Conservation (phyloP, 1,139 yeast genomes). For the Suhomyces anneliseae region DNA sequence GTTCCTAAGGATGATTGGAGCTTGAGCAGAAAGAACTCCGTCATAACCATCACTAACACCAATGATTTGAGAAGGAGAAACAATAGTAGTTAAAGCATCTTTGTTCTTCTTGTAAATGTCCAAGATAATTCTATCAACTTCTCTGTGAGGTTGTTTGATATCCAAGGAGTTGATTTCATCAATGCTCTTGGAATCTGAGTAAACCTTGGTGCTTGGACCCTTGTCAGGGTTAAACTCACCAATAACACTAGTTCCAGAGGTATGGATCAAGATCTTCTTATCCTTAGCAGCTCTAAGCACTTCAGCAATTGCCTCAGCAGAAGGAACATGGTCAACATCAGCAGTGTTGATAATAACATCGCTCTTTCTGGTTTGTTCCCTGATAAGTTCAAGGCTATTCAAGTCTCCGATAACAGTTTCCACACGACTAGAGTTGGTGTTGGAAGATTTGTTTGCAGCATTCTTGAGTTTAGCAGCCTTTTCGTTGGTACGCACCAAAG, state of each 20-base stretch:
- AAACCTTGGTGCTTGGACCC: conserved; percentile 23
- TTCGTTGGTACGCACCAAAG: conserved; percentile 25
- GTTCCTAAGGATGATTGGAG: conserved; percentile 27
- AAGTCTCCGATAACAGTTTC: conserved; percentile 23
- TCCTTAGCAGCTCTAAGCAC: conserved; percentile 13
- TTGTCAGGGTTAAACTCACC: conserved; percentile 26
- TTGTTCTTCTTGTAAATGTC: conserved; percentile 24
- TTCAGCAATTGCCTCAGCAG: conserved; percentile 26
- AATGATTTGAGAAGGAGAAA: conserved; percentile 27
- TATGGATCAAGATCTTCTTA: conserved; percentile 33
- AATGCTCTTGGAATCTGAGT: conserved; percentile 30
- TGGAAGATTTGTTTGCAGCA: conserved; percentile 11
- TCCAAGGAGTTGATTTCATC: conserved; percentile 32
- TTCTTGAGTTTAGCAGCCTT: conserved; percentile 23
- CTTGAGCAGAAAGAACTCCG: conserved; percentile 30
- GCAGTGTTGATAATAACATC: conserved; percentile 41
- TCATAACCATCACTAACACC: conserved; percentile 35
- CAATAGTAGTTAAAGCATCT: conserved; percentile 21
- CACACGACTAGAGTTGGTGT: conserved; percentile 19
- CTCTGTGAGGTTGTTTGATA: conserved; percentile 35
- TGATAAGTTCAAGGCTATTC: conserved; percentile 23
- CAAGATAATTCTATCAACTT: conserved; percentile 35
- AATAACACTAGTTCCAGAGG: conserved; percentile 40
- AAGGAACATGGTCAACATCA: conserved; percentile 34
- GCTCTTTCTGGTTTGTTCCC: conserved; percentile 20